Evolutionary conservation across 2,329 filamentous ascomycete species (phyloP).

Genomic region (Phaeophleospora eucalypticola): DNA sequence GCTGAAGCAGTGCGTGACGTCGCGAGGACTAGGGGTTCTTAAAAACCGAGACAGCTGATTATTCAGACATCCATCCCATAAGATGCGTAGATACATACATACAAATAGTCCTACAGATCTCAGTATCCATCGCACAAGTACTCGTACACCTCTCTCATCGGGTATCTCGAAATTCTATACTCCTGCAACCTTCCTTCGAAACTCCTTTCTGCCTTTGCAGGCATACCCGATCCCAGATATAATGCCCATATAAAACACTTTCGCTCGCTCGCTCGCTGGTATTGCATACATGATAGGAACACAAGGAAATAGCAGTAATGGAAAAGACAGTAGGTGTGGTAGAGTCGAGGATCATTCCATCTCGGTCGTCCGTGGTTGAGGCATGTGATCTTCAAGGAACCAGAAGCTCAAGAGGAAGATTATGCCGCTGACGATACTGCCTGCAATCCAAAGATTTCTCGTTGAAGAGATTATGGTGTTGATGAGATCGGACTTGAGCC

Average conservation of each 20-base stretch:
- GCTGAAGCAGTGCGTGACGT: too few relatives aligned
- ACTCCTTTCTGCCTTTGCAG: too few relatives aligned
- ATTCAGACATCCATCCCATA: too few relatives aligned
- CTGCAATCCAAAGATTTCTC: constrained; percentile 3
- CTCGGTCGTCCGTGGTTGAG: background rate
- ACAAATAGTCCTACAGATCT: too few relatives aligned
- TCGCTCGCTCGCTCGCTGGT: background rate
- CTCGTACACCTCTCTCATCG: too few relatives aligned
- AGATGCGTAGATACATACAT: too few relatives aligned
- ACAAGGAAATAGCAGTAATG: background rate
- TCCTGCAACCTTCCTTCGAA: too few relatives aligned
- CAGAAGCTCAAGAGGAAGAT: constrained; percentile 4
- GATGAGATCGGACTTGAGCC: constrained; percentile 1
- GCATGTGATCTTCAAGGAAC: constrained; percentile 2
- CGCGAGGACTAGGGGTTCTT: too few relatives aligned
- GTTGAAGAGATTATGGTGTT: background rate
- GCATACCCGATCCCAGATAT: too few relatives aligned
- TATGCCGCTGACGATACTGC: constrained; percentile 1
- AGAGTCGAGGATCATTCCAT: background rate
- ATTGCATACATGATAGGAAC: background rate
- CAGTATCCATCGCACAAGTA: too few relatives aligned
- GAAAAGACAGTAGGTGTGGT: background rate
- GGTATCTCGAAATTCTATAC: too few relatives aligned
- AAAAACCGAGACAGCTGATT: too few relatives aligned
- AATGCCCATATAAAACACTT: background rate